Evolutionary conservation across 2,329 filamentous ascomycete genomes (phyloP), one percentile per base, ranked within the genome.

Genomic region (Colletotrichum lini): DNA sequence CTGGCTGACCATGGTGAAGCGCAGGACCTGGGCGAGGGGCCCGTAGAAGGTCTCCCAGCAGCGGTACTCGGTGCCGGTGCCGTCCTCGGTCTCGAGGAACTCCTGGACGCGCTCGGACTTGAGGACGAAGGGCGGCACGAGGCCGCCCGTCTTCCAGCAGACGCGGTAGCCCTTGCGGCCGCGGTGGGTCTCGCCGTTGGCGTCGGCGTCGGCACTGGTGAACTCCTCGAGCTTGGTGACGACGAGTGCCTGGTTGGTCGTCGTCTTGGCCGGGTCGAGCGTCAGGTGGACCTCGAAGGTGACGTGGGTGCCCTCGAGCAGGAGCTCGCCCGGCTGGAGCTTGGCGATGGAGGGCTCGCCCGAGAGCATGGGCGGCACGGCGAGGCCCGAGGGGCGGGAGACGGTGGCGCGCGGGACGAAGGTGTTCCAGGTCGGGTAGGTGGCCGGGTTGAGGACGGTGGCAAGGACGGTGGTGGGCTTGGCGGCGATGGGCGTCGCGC

Each of bases 1-100:
- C 73, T 76, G 73, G 8, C 57, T 62, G 1, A 81, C 81, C 38
- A 81, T 79, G 1, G 77, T 73, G 38, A 74, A 50, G 75, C 76
- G 80, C 18, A 85, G 77, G 15, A 80, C 76, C 4, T 77, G 76
- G 12, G 78, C 80, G 67, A 85, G 47, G 7, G 78, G 59, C 0
- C 84, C 83, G 49, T 82, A 81, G 73, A 84, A 85, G n/a, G 84
- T 86, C 79, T 86, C 84, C 80, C 80, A 85, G 76, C 80, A 82
- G 15, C 69, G 75, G 74, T 85, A 86, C 72, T 81, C 80, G 23
- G 80, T 83, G 16, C 77, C 79, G 21, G 74, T 77, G 6, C 75
- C 75, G 12, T 72, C 70, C 54, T 72, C 63, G 26, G 49, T 65
- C 60, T 75, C 66, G 42, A 82, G 74, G 67, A 85, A 80, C 74